Evolutionary conservation across 225 moss, liverwort and hornwort genomes (phyloP), one percentile per base, ranked within the genome.

Genomic region (Physcomitrellopsis africana): DNA sequence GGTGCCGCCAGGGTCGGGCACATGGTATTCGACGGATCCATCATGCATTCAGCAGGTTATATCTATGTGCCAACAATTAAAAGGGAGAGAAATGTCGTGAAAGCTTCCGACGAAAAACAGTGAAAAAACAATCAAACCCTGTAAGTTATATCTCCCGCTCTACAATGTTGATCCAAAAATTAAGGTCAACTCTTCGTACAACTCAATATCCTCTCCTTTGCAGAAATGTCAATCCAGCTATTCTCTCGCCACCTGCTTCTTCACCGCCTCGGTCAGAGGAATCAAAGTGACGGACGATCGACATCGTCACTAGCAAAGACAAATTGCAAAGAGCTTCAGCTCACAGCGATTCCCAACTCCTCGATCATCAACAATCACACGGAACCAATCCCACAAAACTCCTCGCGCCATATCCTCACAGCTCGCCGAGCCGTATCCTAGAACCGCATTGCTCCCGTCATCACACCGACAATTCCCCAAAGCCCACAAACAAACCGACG

Each of bases 91-190:
- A 54, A 60, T 7, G 72, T n/a, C 37, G 47, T 43, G 11, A 61
- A 52, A 60, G 43, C 24, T 42, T 22, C 15, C 32, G 32, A 0
- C 11, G 27, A 17, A 26, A 26, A 5, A 41, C 58, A 26, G 12
- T 45, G 13, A 5, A 47, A 44, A 58, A 76, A 79, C 72, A 32
- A 43, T 58, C 62, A 62, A 72, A 76, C 62, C 76, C 75, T 70
- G 41, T 5, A 56, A 53, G 0, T 14, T 63, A 15, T 22, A 12
- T 17, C 27, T 68, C 57, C 57, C 22, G 27, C 29, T 48, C 72
- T 37, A 48, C 26, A 23, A 67, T 15, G 15, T 16, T 27, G 67
- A 67, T 3, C 8, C 51, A 43, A 9, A 10, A 56, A 55, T 26
- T 11, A n/a, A 13, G 32, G 4, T 37, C 32, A 42, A 77, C 24